phyloP scores from a whole-genome alignment of 345 rosid species.

The rapeseed (Brassica napus) region DNA sequence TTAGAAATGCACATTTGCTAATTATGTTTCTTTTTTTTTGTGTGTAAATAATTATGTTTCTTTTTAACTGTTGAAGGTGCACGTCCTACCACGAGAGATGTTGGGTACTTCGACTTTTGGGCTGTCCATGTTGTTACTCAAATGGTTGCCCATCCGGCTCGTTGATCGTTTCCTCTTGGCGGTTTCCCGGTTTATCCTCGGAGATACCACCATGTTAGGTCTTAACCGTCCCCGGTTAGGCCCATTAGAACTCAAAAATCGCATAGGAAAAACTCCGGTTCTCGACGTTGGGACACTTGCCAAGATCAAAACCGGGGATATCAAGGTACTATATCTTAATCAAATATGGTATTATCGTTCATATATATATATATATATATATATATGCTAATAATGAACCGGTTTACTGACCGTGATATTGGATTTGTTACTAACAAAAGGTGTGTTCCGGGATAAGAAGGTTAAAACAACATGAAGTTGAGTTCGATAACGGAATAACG shows the following conservation, averaged over 20 bases:
- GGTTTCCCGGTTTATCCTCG: slow-evolving; percentile 65
- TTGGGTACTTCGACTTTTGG: slow-evolving; percentile 95
- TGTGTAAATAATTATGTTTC: slow-evolving; percentile 2
- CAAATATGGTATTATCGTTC: neutral
- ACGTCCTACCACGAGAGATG: slow-evolving; percentile 93
- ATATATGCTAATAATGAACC: neutral
- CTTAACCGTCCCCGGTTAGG: slow-evolving; percentile 82
- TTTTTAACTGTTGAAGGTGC: slow-evolving; percentile 63
- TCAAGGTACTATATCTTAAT: slow-evolving; percentile 53
- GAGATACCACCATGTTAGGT: slow-evolving; percentile 69
- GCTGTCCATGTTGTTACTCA: slow-evolving; percentile 85
- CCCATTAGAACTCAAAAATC: slow-evolving; percentile 72
- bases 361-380: neutral
- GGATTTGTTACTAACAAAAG: slow-evolving; percentile 42
- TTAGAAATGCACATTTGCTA: slow-evolving; percentile 23
- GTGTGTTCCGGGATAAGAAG: slow-evolving; percentile 64
- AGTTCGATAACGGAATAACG: slow-evolving; percentile 60
- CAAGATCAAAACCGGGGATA: slow-evolving; percentile 81
- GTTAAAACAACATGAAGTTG: slow-evolving; percentile 53
- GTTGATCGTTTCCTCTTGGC: slow-evolving; percentile 78
- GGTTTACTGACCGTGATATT: slow-evolving; percentile 23
- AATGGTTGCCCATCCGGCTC: slow-evolving; percentile 77
- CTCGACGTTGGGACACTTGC: slow-evolving; percentile 88
- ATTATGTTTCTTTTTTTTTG: neutral
- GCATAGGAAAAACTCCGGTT: slow-evolving; percentile 86